Base-by-base conservation (phyloP, 345 rosid genomes). In the Gossypioides kirkii region DNA sequence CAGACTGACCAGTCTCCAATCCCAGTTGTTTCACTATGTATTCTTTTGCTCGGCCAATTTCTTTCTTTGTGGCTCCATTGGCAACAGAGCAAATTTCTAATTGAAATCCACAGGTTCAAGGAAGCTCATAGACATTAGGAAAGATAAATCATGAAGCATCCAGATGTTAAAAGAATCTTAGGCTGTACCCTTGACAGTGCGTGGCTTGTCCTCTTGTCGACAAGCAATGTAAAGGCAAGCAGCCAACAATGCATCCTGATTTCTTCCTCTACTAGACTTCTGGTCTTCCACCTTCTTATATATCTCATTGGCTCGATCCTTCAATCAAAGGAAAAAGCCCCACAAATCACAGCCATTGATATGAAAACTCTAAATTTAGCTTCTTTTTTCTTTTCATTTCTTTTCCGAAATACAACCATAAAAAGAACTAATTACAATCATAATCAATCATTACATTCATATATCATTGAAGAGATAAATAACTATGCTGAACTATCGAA, bases 11-110 rank as follows among this genome's bases (percentile, higher is more conserved):
- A 36, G 93, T 82, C 87, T 92, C 99, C 83, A 92, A 80, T 58
- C 97, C 98, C 83, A 95, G 77, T 56, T 94, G 97, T 86, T 95
- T 95, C 81, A 95, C 97, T 26, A 95, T 92, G 86, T 92, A 92
- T 82, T 95, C 99, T 87, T 95, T 95, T 77, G 99, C 99, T 77
- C 99, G 87, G 65, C 99, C 99, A 84, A 95, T 92, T 86, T 92
- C 99, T 87, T 95, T 95, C 96, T 95, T 95, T 41, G 97, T 84
- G 69, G 98, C 98, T 82, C 99, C 99, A 83, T 95, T 95, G 79
- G 99, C 98, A 7, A 95, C 95, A 76, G 98, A 89, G 89, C 99
- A 95, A 62, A 95, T 95, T 92, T 95, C 99, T 95, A 84, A 78
- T 82, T 78, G 80, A 88, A 89, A 82, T 78, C 81, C 86, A 86